Percentiles rank a stretch among this genome's conserved stretches.
Evolutionary conservation across 345 rosid genomes (phyloP).

Genomic region (Salix exigua): DNA sequence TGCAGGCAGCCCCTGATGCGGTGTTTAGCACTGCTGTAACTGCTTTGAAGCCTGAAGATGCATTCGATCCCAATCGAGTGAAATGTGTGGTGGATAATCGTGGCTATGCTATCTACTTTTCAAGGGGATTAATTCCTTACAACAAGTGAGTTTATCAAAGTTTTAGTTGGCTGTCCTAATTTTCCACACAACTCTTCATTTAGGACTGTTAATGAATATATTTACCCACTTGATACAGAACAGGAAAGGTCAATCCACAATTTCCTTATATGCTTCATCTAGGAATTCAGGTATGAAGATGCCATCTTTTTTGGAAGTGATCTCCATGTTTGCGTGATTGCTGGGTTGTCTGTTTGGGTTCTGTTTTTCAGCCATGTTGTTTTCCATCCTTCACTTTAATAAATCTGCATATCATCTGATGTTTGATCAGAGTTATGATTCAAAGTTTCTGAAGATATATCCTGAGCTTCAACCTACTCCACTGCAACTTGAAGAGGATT

Average conservation of each 20-base stretch:
- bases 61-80: constrained; percentile 84
- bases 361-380: background rate
- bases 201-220: constrained; percentile 2
- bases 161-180: background rate
- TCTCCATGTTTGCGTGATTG: background rate
- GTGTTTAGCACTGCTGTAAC: constrained; percentile 98
- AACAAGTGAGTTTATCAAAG: constrained; percentile 61
- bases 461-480: constrained; percentile 82
- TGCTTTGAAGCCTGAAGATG: constrained; percentile 83
- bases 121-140: constrained; percentile 84
- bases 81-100: constrained; percentile 78
- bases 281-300: constrained; percentile 74
- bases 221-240: constrained; percentile 41
- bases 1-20: constrained; percentile 86
- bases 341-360: background rate
- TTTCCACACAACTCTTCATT: background rate
- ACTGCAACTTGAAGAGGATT: constrained; percentile 89
- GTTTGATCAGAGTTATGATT: constrained; percentile 70
- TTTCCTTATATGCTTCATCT: constrained; percentile 96
- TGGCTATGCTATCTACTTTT: constrained; percentile 88
- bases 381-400: background rate
- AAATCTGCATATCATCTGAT: background rate
- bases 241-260: constrained; percentile 66
- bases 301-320: background rate
- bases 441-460: constrained; percentile 77